Base-by-base conservation (phyloP, 768 basidiomycete species). In the Omphalotus guepiniiformis region DNA sequence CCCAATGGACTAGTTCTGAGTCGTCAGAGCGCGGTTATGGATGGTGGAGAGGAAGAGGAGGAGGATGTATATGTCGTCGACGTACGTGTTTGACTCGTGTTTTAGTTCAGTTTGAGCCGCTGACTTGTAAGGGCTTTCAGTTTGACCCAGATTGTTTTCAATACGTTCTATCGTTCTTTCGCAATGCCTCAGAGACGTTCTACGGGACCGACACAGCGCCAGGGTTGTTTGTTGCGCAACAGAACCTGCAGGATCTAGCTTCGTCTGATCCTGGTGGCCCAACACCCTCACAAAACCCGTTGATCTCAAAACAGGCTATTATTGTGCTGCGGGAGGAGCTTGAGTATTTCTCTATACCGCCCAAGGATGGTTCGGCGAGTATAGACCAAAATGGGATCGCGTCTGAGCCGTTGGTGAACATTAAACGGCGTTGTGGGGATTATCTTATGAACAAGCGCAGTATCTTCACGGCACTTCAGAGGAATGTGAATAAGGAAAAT, bases 401-500 rank as follows among this genome's bases (percentile, higher is more conserved):
- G 32, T 93, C 92, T 66, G 77, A 80, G 30, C 69, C 75, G 42
- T 71, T 98, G 59, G 69, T 90, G 43, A 81, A 85, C 41, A 70
- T 96, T 43, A 98, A 98, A 68, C 76, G 83, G 55, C 75, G 82
- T 55, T 94, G 91, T 54, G 96, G 96, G 18, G 78, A 83, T 53
- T 88, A 85, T 58, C 75, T 99, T 52, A 85, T 95, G 64, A 86
- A 88, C 48, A 88, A 91, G 66, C 78, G 79, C 61, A 90, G 85
- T 65, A 96, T 99, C 59, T 99, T 99, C 65, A 95, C 95, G 2
- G 96, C 96, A 32, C 73, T 99, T 47, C 95, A 99, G 74, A 78
- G 96, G 58, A 99, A 99, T 67, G 95, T 98, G 53, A 95, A 95
- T 70, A 95, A 95, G 74, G 95, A 97, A 72, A 97, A 97, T 63